Base-by-base conservation (phyloP, 352 stramenopile genomes). In the Globisporangium iwayamae region DNA sequence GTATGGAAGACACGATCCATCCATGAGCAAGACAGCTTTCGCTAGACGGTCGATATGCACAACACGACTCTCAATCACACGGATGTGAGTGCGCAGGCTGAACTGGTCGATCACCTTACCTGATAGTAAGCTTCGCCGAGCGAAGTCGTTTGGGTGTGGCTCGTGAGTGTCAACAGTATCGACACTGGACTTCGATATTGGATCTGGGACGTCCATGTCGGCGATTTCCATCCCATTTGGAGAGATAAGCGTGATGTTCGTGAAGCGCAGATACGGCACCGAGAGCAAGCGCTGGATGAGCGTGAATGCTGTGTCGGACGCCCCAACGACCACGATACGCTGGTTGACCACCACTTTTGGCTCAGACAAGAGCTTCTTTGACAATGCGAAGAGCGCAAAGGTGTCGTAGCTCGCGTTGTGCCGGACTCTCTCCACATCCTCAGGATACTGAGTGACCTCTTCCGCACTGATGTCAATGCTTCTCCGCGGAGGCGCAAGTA, bases 241-340 rank as follows among this genome's bases (percentile, higher is more conserved):
- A 16, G 86, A 91, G 10, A 97, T 74, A 36, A 98, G 75, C 38
- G 85, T 93, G 38, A 98, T 64, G 66, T 87, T 96, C 0, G 85
- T 80, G 61, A 97, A 94, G 9, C 90, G 76, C 62, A 95, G 48
- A 72, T 97, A 95, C n/a, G 87, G 87, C 14, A 91, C 79, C 6
- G 73, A 66, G 3, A 96, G 61, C 25, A 98, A 74, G 1, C 75
- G 74, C 72, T 93, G 72, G 25, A 97, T 73, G 20, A 87, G 78
- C n/a, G 87, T 79, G 13, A 97, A 63, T 11, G 81, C 90, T 38
- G 87, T 82, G 39, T 94, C 84, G 0, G 85, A 95, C 0, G 81
- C 87, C 1, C 91, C 93, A 0, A 97, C 80, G 16, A 97, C 60
- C 10, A 98, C 91, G 10, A 98, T 66, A 13, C 91, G 85, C 48